Percentiles rank a stretch among this genome's conserved stretches.
phyloP scores from a whole-genome alignment of 139 green algal species.

The Eudorina sp. region DNA sequence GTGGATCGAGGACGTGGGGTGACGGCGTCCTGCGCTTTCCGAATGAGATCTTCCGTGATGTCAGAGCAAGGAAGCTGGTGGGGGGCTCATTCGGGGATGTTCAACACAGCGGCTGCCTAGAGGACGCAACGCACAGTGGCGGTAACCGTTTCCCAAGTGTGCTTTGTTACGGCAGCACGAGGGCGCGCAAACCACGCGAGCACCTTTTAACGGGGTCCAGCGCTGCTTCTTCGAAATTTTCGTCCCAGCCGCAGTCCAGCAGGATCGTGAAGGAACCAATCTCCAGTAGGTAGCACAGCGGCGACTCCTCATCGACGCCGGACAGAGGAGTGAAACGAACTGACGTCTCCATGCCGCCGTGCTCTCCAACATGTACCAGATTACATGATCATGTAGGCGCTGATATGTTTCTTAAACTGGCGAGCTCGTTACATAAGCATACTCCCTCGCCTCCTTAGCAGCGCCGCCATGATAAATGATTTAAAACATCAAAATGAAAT shows the following conservation, averaged over 20 bases:
- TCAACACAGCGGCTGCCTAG: too few species aligned
- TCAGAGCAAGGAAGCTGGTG: too few species aligned
- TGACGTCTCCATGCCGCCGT: slow-evolving; percentile 4
- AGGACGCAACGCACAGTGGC: too few species aligned
- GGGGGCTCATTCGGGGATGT: too few species aligned
- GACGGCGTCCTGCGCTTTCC: too few species aligned
- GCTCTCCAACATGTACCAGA: neutral
- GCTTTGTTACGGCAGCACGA: too few species aligned
- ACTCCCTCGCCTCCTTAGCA: neutral
- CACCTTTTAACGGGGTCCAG: slow-evolving; percentile 76
- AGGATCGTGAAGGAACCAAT: slow-evolving; percentile 80
- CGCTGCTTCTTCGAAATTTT: slow-evolving; percentile 68
- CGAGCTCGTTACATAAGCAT: neutral
- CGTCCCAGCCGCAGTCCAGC: slow-evolving; percentile 95
- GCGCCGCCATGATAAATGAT: neutral
- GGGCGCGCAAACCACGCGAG: too few species aligned
- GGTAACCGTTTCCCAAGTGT: too few species aligned
- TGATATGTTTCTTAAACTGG: neutral
- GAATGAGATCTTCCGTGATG: too few species aligned
- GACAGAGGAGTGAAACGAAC: slow-evolving; percentile 73
- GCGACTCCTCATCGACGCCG: slow-evolving; percentile 59
- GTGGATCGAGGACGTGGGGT: too few species aligned
- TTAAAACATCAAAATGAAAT: too few species aligned
- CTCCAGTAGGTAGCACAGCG: slow-evolving; percentile 86
- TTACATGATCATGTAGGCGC: neutral